These are phyloP conservation scores for Penicillium macrosclerotiorum DNA, from an alignment of 495 filamentous ascomycete genomes.

Conservation along the genomic window DNA sequence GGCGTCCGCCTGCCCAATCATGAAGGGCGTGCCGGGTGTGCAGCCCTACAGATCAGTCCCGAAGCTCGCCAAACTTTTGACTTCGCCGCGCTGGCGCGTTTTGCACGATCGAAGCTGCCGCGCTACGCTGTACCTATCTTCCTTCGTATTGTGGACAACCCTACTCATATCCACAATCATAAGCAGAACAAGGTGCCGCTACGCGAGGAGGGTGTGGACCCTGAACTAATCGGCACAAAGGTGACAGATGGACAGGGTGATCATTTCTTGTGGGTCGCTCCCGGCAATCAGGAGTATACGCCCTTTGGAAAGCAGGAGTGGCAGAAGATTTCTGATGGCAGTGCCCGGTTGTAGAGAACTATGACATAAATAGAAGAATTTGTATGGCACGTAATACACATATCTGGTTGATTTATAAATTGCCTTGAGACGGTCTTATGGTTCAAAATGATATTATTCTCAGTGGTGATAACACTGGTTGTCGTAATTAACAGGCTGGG, in stretches of 20 bases:
- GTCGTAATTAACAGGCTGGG: too few species aligned
- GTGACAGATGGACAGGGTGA: conserved; percentile 46
- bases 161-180: conserved; percentile 72
- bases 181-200: conserved; percentile 81
- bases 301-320: conserved; percentile 59
- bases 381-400: too few species aligned
- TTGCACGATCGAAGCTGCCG: conserved; percentile 56
- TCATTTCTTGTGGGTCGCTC: conserved; percentile 54
- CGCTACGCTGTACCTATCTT: conserved; percentile 78
- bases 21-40: conserved; percentile 71
- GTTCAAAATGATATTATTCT: too few species aligned
- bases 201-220: conserved; percentile 69
- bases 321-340: conserved; percentile 49
- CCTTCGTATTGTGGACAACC: conserved; percentile 57
- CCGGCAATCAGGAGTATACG: conserved; percentile 53
- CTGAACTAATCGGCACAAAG: conserved; percentile 46
- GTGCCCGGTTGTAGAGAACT: conserved; percentile 45
- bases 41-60: conserved; percentile 47
- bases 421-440: too few species aligned
- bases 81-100: conserved; percentile 51
- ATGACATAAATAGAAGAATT: neutral
- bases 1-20: conserved; percentile 69
- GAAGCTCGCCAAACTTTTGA: conserved; percentile 48
- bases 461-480: too few species aligned
- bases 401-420: neutral